Conservation (phyloP, 192 early-diverging fungal genomes). For the Coemansia sp. region DNA sequence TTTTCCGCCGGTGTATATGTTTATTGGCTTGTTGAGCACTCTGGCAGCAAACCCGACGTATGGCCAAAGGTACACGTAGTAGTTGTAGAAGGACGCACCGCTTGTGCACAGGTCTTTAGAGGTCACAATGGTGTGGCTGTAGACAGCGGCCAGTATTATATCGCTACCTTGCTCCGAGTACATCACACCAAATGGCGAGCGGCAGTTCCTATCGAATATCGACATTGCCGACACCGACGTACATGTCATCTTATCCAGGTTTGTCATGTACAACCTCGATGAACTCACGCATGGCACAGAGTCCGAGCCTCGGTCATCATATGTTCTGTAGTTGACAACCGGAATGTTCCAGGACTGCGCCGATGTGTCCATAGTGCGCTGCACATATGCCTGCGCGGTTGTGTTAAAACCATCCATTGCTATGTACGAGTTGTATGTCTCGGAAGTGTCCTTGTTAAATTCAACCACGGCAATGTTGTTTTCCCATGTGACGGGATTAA, state of each 20-base stretch:
- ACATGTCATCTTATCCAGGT: conserved; percentile 10
- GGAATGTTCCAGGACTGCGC: conserved; percentile 9
- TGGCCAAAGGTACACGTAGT: conserved; percentile 32
- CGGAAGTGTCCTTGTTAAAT: conserved; percentile 11
- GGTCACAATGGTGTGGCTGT: conserved; percentile 28
- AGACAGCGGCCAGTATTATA: conserved; percentile 18
- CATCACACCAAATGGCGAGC: conserved; percentile 28
- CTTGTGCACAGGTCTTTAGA: conserved; percentile 15
- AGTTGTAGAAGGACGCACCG: conserved; percentile 17
- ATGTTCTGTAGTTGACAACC: conserved; percentile 3
- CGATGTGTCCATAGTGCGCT: background rate
- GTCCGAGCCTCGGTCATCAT: background rate
- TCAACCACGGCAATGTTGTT: conserved; percentile 43
- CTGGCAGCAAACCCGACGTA: conserved; percentile 23
- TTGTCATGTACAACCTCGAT: conserved; percentile 4
- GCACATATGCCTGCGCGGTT: conserved; percentile 12
- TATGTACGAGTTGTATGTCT: conserved; percentile 9
- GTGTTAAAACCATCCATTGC: conserved; percentile 2
- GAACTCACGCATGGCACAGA: background rate
- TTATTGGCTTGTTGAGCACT: background rate
- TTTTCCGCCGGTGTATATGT: background rate
- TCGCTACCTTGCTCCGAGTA: conserved; percentile 14
- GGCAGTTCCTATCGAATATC: conserved; percentile 13
- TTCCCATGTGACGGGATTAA: conserved; percentile 16
- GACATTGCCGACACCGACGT: conserved; percentile 6